phyloP scores from a whole-genome alignment of 129 eudicot species.

The Erigeron canadensis region DNA sequence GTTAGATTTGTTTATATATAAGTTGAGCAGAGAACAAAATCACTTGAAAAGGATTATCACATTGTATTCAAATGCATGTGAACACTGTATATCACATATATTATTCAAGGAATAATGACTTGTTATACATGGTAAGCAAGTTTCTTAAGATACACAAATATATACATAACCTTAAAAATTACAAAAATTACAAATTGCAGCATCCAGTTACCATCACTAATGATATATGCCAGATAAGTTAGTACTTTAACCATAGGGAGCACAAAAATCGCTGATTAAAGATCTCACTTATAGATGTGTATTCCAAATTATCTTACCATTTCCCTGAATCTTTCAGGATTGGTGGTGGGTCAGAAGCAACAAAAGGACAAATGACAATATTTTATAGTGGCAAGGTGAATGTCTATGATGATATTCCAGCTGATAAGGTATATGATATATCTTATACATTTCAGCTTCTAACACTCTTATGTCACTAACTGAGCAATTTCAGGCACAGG shows the following conservation, averaged over 20 bases:
- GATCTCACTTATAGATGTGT: not conserved
- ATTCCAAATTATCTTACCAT: constrained; percentile 5
- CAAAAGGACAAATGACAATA: constrained; percentile 73
- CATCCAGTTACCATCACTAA: constrained; percentile 4
- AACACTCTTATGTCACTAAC: constrained; percentile 29
- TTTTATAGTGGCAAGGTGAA: constrained; percentile 82
- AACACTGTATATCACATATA: constrained; percentile 6
- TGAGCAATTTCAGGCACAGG: constrained; percentile 61
- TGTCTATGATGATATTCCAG: constrained; percentile 74
- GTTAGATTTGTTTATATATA: not conserved
- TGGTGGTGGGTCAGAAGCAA: constrained; percentile 40
- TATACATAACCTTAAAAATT: not conserved
- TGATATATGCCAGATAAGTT: not conserved
- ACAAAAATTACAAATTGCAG: constrained; percentile 3
- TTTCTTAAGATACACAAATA: not conserved
- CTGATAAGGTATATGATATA: constrained; percentile 58
- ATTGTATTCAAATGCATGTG: not conserved
- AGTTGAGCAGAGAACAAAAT: not conserved
- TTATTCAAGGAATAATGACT: constrained; percentile 4
- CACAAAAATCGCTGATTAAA: not conserved
- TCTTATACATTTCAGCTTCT: constrained; percentile 24
- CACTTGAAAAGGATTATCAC: not conserved
- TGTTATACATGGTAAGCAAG: not conserved
- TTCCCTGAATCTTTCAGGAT: constrained; percentile 48
- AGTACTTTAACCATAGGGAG: not conserved